Base-by-base conservation (phyloP, 345 rosid species). In the Raphanus raphanistrum region DNA sequence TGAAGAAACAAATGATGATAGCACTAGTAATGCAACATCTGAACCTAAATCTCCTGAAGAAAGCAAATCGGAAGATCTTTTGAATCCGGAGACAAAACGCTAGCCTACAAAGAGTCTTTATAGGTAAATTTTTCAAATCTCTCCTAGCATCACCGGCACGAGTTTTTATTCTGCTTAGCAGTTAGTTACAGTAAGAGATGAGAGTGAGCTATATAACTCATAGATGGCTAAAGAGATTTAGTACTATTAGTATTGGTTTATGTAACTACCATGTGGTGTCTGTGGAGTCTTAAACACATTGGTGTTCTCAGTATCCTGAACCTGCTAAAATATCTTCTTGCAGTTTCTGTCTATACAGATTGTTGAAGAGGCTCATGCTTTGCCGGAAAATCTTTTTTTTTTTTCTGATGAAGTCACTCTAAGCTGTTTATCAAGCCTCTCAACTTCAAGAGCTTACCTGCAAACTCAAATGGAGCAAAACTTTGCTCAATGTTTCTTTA, bases 1-100 rank as follows among this genome's bases (percentile, higher is more conserved):
- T 32, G 85, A 86, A 75, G 87, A 82, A 60, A 59, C 86, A 31
- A 71, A 63, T 3, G 73, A 66, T 61, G 36, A 57, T 48, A 73
- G 59, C 77, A 79, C 79, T 50, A 76, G 59, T 52, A 71, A 15
- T 48, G 35, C 75, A 57, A 66, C 65, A 62, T 59, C 77, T 72
- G 80, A 76, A 27, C 65, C 63, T n/a, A 81, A 73, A 80, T 64
- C 74, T 52, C 75, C 66, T 70, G 62, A 75, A 31, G 75, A 74
- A 60, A 82, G 17, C 66, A 79, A 79, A 67, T 48, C 74, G 1
- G 73, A 79, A 50, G 75, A 75, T 74, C 67, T n/a, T 31, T 57
- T 74, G 61, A 52, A 79, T 79, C 70, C 10, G 2, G 78, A 79
- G 60, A 79, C 78, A 73, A 68, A 68, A 62, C 74, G 66, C 11